A percentile compares a stretch with the other conserved stretches of the same genome.
Evolutionary conservation across 768 basidiomycete genomes (phyloP).

Genomic region (Mycena galopus): DNA sequence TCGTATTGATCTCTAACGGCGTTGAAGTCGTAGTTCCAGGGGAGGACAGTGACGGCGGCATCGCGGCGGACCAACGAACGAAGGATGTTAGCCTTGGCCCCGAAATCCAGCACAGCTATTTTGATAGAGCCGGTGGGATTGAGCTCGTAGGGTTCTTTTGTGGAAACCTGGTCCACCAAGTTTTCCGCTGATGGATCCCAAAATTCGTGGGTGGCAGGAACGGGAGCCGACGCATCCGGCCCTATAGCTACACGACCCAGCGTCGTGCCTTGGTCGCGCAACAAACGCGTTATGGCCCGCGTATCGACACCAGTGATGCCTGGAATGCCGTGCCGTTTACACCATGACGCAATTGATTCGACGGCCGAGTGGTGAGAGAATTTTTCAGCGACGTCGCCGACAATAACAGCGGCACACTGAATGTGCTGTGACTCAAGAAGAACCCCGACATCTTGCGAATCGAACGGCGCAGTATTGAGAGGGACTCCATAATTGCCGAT

Average conservation of each 20-base stretch:
- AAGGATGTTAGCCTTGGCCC: constrained; percentile 96
- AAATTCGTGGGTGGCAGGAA: constrained; percentile 79
- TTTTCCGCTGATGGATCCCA: constrained; percentile 96
- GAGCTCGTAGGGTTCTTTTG: constrained; percentile 84
- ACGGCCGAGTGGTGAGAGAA: constrained; percentile 96
- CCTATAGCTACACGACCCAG: constrained; percentile 93
- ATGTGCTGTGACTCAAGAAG: constrained; percentile 90
- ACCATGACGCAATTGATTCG: constrained; percentile 95
- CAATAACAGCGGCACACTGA: constrained; percentile 93
- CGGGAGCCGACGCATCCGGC: constrained; percentile 68
- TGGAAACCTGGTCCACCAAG: constrained; percentile 94
- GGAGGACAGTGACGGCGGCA: constrained; percentile 93
- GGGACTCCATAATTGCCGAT: constrained; percentile 99
- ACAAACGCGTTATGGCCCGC: constrained; percentile 91
- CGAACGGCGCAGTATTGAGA: constrained; percentile 75
- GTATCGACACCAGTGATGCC: constrained; percentile 98
- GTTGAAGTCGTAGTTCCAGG: constrained; percentile 99
- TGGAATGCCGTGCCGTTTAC: constrained; percentile 88
- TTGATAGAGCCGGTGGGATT: constrained; percentile 90
- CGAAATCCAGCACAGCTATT: constrained; percentile 97
- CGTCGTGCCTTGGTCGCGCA: constrained; percentile 97
- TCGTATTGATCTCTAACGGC: constrained; percentile 90
- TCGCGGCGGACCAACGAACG: constrained; percentile 92
- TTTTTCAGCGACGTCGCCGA: constrained; percentile 94
- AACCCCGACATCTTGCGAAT: constrained; percentile 86